Evolutionary conservation across 345 rosid genomes (phyloP).

Genomic region (Ceriops tagal): DNA sequence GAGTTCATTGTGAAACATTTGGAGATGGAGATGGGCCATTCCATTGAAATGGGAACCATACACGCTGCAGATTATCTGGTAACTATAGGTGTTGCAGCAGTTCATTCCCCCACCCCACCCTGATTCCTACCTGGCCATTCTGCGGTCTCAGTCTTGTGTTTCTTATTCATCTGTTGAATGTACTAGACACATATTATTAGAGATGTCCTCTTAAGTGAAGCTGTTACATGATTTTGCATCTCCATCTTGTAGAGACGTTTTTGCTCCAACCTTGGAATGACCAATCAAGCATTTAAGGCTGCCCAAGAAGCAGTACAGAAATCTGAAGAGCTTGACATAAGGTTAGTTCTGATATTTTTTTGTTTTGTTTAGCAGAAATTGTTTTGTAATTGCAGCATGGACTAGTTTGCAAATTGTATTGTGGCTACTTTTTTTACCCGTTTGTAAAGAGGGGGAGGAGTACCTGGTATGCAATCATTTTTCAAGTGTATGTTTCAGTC

Average conservation of each 20-base stretch:
- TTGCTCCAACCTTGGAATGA: constrained; percentile 57
- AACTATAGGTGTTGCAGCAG: constrained; percentile 2
- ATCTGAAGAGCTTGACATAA: constrained; percentile 51
- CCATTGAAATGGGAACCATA: constrained; percentile 57
- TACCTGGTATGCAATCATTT: too few species aligned
- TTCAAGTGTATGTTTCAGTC: too few species aligned
- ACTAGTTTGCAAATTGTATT: background rate
- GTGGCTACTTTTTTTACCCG: too few species aligned
- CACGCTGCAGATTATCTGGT: constrained; percentile 56
- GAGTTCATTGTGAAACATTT: constrained; percentile 50
- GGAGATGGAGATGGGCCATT: constrained; percentile 50
- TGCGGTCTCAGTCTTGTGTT: background rate
- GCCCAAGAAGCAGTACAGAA: constrained; percentile 56
- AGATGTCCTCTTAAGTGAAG: background rate
- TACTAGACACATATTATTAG: background rate
- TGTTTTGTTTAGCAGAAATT: constrained; percentile 4
- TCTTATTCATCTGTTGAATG: background rate
- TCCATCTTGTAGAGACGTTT: constrained; percentile 43
- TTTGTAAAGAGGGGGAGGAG: too few species aligned
- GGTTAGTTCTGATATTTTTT: constrained; percentile 29
- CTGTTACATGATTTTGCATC: constrained; percentile 3
- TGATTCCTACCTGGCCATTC: background rate
- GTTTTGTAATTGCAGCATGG: background rate
- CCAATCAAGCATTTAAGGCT: constrained; percentile 55
- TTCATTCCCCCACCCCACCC: background rate